These are phyloP conservation scores for Cyberlindnera lachancei DNA, from an alignment of 805 yeast genomes.

Conservation along the genomic window DNA sequence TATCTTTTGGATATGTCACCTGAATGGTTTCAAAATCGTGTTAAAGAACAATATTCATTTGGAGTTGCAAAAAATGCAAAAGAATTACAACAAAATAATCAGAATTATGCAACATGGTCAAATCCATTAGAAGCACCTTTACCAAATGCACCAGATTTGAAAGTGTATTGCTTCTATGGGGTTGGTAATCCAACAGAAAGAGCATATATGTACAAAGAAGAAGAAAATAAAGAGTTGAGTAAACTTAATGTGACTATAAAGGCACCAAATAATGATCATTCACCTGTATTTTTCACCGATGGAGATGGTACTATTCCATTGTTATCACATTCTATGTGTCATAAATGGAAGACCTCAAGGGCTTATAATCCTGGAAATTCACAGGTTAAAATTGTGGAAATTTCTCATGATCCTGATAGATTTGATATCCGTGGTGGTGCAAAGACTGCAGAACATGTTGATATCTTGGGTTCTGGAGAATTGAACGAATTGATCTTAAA, in stretches of 20 bases:
- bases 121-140: constrained; percentile 89
- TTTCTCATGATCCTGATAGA: constrained; percentile 86
- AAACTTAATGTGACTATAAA: constrained; percentile 69
- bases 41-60: constrained; percentile 63
- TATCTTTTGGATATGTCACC: constrained; percentile 61
- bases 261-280: constrained; percentile 41
- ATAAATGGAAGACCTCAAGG: constrained; percentile 73
- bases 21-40: constrained; percentile 63
- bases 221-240: constrained; percentile 40
- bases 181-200: constrained; percentile 97
- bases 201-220: constrained; percentile 78
- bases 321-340: constrained; percentile 83
- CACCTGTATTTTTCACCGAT: constrained; percentile 77
- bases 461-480: constrained; percentile 88
- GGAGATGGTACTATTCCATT: constrained; percentile 96
- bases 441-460: constrained; percentile 96
- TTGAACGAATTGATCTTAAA: constrained; percentile 77
- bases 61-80: constrained; percentile 59
- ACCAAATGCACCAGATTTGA: constrained; percentile 91
- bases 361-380: constrained; percentile 74
- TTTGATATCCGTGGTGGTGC: constrained; percentile 97
- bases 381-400: constrained; percentile 76
- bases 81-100: constrained; percentile 59
- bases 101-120: constrained; percentile 79
- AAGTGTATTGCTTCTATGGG: constrained; percentile 85